Evolutionary conservation across 2,329 filamentous ascomycete species (phyloP).

Genomic region (Aspergillus thermomutatus): DNA sequence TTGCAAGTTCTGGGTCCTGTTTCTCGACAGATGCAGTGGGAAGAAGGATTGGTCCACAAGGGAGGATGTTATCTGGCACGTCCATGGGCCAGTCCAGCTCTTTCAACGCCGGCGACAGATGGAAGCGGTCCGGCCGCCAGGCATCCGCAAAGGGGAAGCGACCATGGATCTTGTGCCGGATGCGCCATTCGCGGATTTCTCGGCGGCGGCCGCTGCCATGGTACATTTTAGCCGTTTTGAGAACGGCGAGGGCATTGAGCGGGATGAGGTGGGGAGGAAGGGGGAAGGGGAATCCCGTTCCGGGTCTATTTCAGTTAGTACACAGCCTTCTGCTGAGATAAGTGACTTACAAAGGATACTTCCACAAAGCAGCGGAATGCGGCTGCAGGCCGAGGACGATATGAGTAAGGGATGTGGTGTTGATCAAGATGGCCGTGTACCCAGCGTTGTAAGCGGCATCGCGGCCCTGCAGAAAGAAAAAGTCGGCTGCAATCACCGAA

Average conservation of each 20-base stretch:
- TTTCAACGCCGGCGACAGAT: slow-evolving; percentile 28
- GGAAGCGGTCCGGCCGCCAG: slow-evolving; percentile 24
- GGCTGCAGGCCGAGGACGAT: slow-evolving; percentile 41
- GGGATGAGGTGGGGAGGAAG: slow-evolving; percentile 44
- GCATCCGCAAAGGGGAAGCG: slow-evolving; percentile 26
- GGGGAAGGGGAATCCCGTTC: slow-evolving; percentile 46
- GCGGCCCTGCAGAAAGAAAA: slow-evolving; percentile 43
- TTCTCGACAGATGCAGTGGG: slow-evolving; percentile 30
- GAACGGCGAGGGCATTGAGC: slow-evolving; percentile 41
- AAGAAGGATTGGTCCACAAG: slow-evolving; percentile 49
- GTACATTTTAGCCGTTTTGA: slow-evolving; percentile 25
- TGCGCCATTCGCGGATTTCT: slow-evolving; percentile 22
- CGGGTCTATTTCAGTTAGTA: slow-evolving; percentile 23
- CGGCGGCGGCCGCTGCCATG: slow-evolving; percentile 21
- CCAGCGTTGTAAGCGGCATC: slow-evolving; percentile 41
- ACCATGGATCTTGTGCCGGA: slow-evolving; percentile 23
- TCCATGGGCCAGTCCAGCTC: slow-evolving; percentile 42
- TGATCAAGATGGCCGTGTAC: slow-evolving; percentile 38
- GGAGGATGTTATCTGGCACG: slow-evolving; percentile 39
- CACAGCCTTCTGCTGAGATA: too few species aligned
- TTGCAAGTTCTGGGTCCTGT: slow-evolving; percentile 40
- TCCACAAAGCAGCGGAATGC: slow-evolving; percentile 27
- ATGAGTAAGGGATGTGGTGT: slow-evolving; percentile 47
- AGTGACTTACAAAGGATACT: slow-evolving; percentile 30
- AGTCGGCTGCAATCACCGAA: slow-evolving; percentile 43